A percentile compares a stretch with the other conserved stretches of the same genome.
Conservation (phyloP, 257 asterid genomes). For the Datura wrightii region DNA sequence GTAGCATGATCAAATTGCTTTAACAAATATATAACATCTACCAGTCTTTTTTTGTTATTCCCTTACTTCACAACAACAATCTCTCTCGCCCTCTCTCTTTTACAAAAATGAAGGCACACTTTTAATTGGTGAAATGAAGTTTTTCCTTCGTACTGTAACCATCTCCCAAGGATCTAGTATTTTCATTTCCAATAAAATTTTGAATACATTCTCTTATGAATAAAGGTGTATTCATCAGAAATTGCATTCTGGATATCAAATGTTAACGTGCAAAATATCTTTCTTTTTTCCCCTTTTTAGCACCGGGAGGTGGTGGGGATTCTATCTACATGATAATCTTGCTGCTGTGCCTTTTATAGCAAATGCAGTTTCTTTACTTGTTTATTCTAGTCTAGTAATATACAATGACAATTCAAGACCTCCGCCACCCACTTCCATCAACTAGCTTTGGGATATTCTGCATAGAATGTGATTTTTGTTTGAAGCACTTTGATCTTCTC, state of each 20-base stretch:
- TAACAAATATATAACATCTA: background rate
- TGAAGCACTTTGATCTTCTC: background rate
- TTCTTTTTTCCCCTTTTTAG: background rate
- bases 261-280: background rate
- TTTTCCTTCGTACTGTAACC: background rate
- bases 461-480: background rate
- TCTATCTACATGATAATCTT: constrained; percentile 17
- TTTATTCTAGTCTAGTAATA: no score
- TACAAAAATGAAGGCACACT: background rate
- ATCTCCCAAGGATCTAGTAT: background rate
- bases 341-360: background rate
- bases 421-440: no score
- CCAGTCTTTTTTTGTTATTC: background rate
- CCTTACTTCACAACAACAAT: background rate
- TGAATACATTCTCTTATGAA: background rate
- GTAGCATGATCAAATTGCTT: background rate
- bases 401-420: no score
- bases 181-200: background rate
- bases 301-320: no score
- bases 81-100: no score
- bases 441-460: background rate
- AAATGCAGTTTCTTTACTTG: background rate
- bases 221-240: background rate
- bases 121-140: background rate
- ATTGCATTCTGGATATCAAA: background rate